A percentile compares a stretch with the other conserved stretches of the same genome.
These are phyloP conservation scores for Aspergillus coremiiformis DNA, from an alignment of 495 filamentous ascomycete genomes.

Conservation along the genomic window DNA sequence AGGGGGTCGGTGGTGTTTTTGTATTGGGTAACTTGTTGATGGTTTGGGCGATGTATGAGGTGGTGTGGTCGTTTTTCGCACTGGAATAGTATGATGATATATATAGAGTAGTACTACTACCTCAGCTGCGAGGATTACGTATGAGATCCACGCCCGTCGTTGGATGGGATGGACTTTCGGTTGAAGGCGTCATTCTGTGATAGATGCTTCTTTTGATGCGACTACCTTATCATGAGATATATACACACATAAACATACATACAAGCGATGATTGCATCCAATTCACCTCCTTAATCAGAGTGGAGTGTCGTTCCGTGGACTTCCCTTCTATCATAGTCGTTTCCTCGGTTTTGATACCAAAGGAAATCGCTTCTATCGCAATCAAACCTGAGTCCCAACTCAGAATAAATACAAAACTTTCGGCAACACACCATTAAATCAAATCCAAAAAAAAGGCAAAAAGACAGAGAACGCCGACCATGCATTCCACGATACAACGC, in stretches of 20 bases:
- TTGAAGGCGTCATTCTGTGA: neutral
- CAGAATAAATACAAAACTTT: conserved; percentile 3
- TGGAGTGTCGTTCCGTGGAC: conserved; percentile 8
- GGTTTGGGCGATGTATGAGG: no score
- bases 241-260: conserved; percentile 11
- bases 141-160: no score
- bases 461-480: conserved; percentile 19
- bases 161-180: no score
- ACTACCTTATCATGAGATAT: neutral
- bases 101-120: no score
- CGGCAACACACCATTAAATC: conserved; percentile 4
- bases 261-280: conserved; percentile 6
- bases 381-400: conserved; percentile 1
- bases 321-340: neutral
- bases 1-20: no score
- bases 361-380: neutral
- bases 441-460: conserved; percentile 2
- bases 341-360: neutral
- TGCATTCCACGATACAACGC: conserved; percentile 21
- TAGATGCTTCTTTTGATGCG: neutral
- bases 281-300: conserved; percentile 11
- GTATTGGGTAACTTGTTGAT: no score
- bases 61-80: no score
- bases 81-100: no score
- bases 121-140: no score